Conservation (phyloP, 805 yeast genomes). For the Diddensiella caesifluorescens region DNA sequence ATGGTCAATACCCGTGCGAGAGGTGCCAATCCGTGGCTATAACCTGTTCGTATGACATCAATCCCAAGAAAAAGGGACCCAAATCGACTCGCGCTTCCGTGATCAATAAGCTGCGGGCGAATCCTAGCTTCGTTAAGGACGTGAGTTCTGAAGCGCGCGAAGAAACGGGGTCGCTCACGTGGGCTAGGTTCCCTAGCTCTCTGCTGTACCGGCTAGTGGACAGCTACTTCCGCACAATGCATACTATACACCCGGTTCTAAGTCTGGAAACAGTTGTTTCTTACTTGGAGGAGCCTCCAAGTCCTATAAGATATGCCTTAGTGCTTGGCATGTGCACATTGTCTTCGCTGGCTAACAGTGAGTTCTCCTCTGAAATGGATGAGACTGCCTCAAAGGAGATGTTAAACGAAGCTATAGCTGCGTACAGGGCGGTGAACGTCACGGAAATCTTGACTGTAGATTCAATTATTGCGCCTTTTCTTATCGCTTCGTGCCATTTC, state of each 20-base stretch:
- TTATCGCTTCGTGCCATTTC: slow-evolving; percentile 12
- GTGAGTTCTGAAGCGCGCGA: neutral
- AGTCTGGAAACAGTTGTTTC: slow-evolving; percentile 7
- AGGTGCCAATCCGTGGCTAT: slow-evolving; percentile 9
- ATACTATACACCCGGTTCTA: slow-evolving; percentile 15
- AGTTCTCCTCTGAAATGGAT: neutral
- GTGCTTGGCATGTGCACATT: slow-evolving; percentile 11
- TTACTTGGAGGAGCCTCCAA: slow-evolving; percentile 10
- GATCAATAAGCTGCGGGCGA: slow-evolving; percentile 11
- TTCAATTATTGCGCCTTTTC: slow-evolving; percentile 9
- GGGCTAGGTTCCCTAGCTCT: slow-evolving; percentile 10
- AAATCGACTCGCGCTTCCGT: slow-evolving; percentile 13
- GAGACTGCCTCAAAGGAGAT: slow-evolving; percentile 5
- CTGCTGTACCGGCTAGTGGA: slow-evolving; percentile 10
- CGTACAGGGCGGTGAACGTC: slow-evolving; percentile 11
- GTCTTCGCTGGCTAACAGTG: slow-evolving; percentile 3
- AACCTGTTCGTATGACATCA: slow-evolving; percentile 12
- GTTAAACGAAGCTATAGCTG: slow-evolving; percentile 10
- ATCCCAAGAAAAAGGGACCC: slow-evolving; percentile 14
- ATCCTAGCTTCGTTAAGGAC: neutral
- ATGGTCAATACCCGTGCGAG: slow-evolving; percentile 12
- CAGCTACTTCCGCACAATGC: slow-evolving; percentile 10
- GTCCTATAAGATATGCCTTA: slow-evolving; percentile 7
- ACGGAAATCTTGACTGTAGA: slow-evolving; percentile 7
- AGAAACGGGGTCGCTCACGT: neutral